Conservation (phyloP, 192 early-diverging fungal species). For the Podila epicladia region DNA sequence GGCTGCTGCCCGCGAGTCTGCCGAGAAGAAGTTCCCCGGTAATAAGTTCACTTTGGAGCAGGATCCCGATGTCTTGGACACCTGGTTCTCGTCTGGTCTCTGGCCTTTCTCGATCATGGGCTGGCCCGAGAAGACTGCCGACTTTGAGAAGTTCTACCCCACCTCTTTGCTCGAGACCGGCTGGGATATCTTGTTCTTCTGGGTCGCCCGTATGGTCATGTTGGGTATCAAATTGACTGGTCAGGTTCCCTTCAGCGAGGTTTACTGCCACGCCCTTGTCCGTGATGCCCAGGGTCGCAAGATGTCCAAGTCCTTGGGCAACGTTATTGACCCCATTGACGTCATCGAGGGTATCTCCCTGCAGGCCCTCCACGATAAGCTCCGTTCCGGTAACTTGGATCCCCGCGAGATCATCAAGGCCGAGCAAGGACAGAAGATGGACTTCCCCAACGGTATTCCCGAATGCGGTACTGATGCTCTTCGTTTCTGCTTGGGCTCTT, state of each 20-base stretch:
- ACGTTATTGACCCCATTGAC: slow-evolving; percentile 97
- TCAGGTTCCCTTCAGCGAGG: slow-evolving; percentile 92
- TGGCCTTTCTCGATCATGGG: slow-evolving; percentile 99
- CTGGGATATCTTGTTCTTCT: slow-evolving; percentile 99
- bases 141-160: slow-evolving; percentile 90
- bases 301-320: slow-evolving; percentile 97
- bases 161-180: slow-evolving; percentile 95
- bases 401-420: slow-evolving; percentile 89
- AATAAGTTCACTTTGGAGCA: slow-evolving; percentile 87
- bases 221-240: slow-evolving; percentile 95
- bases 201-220: slow-evolving; percentile 99
- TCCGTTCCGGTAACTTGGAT: slow-evolving; percentile 90
- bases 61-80: slow-evolving; percentile 98
- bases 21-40: slow-evolving; percentile 82
- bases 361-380: slow-evolving; percentile 76
- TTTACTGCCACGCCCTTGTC: slow-evolving; percentile 98
- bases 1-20: slow-evolving; percentile 79
- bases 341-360: slow-evolving; percentile 95
- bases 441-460: slow-evolving; percentile 97
- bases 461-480: slow-evolving; percentile 98
- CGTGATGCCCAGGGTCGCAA: slow-evolving; percentile 98
- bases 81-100: slow-evolving; percentile 98
- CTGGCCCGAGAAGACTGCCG: slow-evolving; percentile 93
- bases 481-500: slow-evolving; percentile 83
- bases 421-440: slow-evolving; percentile 82